phyloP scores from a whole-genome alignment of 257 asterid species.

The Anisodus tanguticus region DNA sequence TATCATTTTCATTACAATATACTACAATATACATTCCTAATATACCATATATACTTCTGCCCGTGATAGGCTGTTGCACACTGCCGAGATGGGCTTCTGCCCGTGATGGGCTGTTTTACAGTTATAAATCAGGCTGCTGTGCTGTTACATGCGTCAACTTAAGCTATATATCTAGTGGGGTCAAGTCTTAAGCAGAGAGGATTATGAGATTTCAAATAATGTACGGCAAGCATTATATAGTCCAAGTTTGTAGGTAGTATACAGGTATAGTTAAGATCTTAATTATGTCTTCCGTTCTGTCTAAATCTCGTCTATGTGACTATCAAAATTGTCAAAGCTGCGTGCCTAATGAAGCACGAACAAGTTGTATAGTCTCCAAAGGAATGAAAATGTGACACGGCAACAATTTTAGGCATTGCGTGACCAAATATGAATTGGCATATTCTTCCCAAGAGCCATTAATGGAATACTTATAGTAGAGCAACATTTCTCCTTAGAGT shows the following conservation, averaged over 20 bases:
- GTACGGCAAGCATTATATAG: slow-evolving; percentile 20
- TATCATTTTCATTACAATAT: too few relatives aligned
- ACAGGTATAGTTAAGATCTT: slow-evolving; percentile 20
- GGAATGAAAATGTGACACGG: slow-evolving; percentile 5
- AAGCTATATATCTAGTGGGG: neutral
- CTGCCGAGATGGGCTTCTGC: too few relatives aligned
- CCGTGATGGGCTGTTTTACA: too few relatives aligned
- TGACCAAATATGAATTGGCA: neutral
- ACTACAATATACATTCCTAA: too few relatives aligned
- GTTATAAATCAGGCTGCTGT: neutral
- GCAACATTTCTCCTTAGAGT: neutral
- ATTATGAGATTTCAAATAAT: neutral
- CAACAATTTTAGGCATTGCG: slow-evolving; percentile 13
- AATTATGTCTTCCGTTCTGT: slow-evolving; percentile 4
- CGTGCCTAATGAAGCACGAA: neutral
- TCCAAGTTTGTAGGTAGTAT: neutral
- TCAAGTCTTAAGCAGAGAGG: slow-evolving; percentile 5
- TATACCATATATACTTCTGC: too few relatives aligned
- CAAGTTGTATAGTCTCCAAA: neutral
- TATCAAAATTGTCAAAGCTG: slow-evolving; percentile 23
- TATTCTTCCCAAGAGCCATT: neutral
- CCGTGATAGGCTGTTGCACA: too few relatives aligned
- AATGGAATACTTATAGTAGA: neutral
- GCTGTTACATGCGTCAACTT: slow-evolving; percentile 19
- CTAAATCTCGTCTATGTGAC: neutral